Conservation (phyloP, 2,329 filamentous ascomycete genomes). For the Hymenoscyphus albidus region DNA sequence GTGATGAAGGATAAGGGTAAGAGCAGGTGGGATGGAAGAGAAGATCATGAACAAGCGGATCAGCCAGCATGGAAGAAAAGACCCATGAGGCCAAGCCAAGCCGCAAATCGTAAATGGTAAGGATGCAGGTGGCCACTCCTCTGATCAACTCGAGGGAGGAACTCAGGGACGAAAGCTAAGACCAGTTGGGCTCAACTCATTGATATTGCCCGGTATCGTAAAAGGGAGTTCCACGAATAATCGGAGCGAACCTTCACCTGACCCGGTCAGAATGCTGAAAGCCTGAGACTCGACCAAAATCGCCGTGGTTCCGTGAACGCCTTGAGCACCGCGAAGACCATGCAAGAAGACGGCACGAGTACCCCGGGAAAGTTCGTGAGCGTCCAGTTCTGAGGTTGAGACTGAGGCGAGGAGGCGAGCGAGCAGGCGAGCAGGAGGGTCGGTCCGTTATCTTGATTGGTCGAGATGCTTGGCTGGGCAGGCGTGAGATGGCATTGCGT, state of each 20-base stretch:
- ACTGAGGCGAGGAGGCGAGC: background rate
- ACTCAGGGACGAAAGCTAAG: background rate
- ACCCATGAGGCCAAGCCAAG: background rate
- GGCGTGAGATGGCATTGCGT: background rate
- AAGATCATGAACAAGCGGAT: constrained; percentile 6
- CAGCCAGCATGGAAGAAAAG: background rate
- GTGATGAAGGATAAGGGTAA: constrained; percentile 18
- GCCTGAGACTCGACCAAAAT: background rate
- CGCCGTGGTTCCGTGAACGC: background rate
- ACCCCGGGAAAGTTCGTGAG: background rate
- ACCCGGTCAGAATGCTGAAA: background rate
- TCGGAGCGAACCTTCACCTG: background rate
- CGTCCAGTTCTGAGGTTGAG: background rate
- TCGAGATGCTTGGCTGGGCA: background rate
- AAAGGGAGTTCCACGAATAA: background rate
- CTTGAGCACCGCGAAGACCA: background rate
- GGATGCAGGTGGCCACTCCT: background rate
- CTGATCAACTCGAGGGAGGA: background rate
- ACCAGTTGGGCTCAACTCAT: background rate
- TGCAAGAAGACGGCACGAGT: background rate
- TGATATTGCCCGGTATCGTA: background rate
- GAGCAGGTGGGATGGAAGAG: constrained; percentile 22
- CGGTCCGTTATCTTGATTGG: background rate
- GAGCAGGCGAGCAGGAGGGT: background rate
- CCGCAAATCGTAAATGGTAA: background rate